Percentiles rank a stretch among this genome's conserved stretches.
Conservation (phyloP, 768 basidiomycete species). For the Psilocybe sp. region DNA sequence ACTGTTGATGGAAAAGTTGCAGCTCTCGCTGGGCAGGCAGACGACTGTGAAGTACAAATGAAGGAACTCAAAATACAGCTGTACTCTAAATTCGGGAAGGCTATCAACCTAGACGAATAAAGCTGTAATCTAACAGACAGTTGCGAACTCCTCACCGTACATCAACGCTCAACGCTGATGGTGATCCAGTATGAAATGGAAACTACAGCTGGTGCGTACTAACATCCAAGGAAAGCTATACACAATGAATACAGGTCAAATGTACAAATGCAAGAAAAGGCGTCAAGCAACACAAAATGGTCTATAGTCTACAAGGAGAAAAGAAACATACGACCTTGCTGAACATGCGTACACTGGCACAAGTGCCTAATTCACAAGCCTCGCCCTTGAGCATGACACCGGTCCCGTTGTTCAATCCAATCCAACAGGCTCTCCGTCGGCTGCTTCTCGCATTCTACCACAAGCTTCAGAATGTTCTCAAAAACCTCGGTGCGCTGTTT, state of each 20-base stretch:
- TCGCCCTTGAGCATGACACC: slow-evolving; percentile 6
- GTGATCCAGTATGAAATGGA: too few relatives aligned
- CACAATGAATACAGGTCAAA: too few relatives aligned
- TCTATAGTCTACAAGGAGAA: not conserved
- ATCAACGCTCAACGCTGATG: too few relatives aligned
- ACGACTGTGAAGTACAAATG: slow-evolving; percentile 73
- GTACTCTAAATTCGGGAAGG: slow-evolving; percentile 90
- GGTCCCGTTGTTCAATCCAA: slow-evolving; percentile 44
- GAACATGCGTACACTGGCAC: not conserved
- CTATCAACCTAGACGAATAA: slow-evolving; percentile 89
- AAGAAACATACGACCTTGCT: not conserved
- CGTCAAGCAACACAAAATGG: too few relatives aligned
- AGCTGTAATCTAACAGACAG: not conserved
- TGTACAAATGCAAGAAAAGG: too few relatives aligned
- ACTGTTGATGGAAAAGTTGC: slow-evolving; percentile 55
- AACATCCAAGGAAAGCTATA: too few relatives aligned
- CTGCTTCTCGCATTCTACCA: slow-evolving; percentile 63
- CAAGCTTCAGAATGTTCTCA: slow-evolving; percentile 61
- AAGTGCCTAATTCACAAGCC: not conserved
- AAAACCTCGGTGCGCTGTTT: slow-evolving; percentile 69
- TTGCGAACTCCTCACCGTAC: too few relatives aligned
- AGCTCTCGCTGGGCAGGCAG: slow-evolving; percentile 45
- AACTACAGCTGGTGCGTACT: too few relatives aligned
- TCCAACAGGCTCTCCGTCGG: slow-evolving; percentile 63
- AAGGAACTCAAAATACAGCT: slow-evolving; percentile 73